phyloP scores from a whole-genome alignment of 1,284 basidiomycete genomes.

The Taiwanofungus camphoratus region DNA sequence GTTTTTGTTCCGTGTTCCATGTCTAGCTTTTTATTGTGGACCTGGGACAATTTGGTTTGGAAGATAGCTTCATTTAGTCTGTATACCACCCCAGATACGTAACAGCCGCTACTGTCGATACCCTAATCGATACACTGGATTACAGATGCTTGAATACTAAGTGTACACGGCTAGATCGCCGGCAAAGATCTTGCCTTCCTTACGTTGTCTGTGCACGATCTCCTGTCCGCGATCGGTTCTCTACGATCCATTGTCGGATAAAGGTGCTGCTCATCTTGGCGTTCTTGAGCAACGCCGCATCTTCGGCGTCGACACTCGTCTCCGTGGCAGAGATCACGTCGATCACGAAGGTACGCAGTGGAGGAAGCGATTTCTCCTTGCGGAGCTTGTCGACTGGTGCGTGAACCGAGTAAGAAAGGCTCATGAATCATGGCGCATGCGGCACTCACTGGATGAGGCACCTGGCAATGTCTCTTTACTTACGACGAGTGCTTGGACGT shows the following conservation, averaged over 20 bases:
- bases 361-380: slow-evolving; percentile 45
- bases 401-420: background rate
- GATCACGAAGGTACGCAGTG: slow-evolving; percentile 71
- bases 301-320: slow-evolving; percentile 51
- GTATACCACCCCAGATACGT: background rate
- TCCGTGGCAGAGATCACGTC: slow-evolving; percentile 76
- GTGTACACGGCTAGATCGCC: background rate
- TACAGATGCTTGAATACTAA: background rate
- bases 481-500: slow-evolving; percentile 84
- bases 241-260: slow-evolving; percentile 79
- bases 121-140: slow-evolving; percentile 5
- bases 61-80: background rate
- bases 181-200: background rate
- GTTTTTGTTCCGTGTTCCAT: slow-evolving; percentile 8
- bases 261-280: slow-evolving; percentile 89
- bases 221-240: slow-evolving; percentile 21
- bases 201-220: no score
- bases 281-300: slow-evolving; percentile 62
- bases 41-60: slow-evolving; percentile 7
- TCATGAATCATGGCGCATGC: background rate
- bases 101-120: slow-evolving; percentile 1
- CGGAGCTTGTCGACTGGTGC: slow-evolving; percentile 59
- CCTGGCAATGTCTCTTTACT: slow-evolving; percentile 81
- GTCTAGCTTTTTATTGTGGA: slow-evolving; percentile 14
- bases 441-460: slow-evolving; percentile 58